These are phyloP conservation scores for Odontarrhena argentea DNA, from an alignment of 345 rosid genomes.

Conservation along the genomic window DNA sequence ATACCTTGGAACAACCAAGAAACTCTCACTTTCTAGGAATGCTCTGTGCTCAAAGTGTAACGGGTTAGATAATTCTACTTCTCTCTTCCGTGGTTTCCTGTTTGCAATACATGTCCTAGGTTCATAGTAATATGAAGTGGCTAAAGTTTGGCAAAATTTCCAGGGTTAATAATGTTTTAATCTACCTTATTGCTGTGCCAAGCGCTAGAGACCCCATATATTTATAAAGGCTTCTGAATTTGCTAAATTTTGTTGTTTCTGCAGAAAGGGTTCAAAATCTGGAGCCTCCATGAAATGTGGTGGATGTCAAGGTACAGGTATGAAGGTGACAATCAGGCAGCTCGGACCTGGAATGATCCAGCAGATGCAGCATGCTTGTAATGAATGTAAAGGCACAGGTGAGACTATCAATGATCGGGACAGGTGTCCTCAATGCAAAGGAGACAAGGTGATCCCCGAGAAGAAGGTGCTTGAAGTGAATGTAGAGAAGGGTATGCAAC, in stretches of 20 bases:
- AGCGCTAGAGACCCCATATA: no score
- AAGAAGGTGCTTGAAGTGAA: constrained; percentile 70
- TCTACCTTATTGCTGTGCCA: no score
- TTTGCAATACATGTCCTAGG: no score
- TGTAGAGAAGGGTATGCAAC: constrained; percentile 82
- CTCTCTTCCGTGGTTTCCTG: neutral
- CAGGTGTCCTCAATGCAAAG: constrained; percentile 74
- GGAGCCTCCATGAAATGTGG: constrained; percentile 70
- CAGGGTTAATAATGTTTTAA: no score
- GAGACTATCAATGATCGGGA: constrained; percentile 70
- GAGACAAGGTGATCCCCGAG: constrained; percentile 69
- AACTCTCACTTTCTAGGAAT: constrained; percentile 77
- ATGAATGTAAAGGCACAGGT: constrained; percentile 73
- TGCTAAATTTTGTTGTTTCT: constrained; percentile 11
- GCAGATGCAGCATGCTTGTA: constrained; percentile 84
- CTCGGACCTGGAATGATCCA: constrained; percentile 77
- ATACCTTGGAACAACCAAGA: constrained; percentile 80
- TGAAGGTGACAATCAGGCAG: constrained; percentile 74
- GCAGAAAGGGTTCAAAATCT: constrained; percentile 75
- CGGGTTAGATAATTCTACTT: constrained; percentile 54
- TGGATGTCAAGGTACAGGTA: constrained; percentile 76
- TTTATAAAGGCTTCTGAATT: neutral
- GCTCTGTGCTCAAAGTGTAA: constrained; percentile 83
- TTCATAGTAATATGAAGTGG: no score
- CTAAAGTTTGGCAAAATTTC: neutral